Conservation (phyloP, 1,284 basidiomycete species). For the Earliella scabrosa region DNA sequence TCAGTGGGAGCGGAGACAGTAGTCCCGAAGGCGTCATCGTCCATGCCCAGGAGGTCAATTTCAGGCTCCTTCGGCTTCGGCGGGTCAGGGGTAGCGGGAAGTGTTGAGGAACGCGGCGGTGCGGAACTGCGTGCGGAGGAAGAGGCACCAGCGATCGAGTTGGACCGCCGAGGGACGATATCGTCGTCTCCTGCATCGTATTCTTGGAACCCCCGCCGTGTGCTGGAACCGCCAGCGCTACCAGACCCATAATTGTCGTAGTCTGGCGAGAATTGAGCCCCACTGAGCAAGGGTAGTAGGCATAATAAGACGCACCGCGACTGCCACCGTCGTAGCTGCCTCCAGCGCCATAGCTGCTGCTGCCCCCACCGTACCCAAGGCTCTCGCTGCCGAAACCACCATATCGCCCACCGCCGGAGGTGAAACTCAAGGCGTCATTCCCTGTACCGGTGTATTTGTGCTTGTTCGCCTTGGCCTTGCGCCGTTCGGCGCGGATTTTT, state of each 20-base stretch:
- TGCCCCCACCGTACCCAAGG: slow-evolving; percentile 43
- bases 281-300: no score
- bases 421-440: slow-evolving; percentile 74
- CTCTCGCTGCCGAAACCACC: slow-evolving; percentile 85
- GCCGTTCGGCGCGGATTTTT: slow-evolving; percentile 85
- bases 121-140: slow-evolving; percentile 26
- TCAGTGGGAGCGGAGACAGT: slow-evolving; percentile 39
- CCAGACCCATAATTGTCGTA: slow-evolving; percentile 38
- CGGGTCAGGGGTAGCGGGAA: slow-evolving; percentile 45
- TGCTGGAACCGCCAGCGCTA: slow-evolving; percentile 41
- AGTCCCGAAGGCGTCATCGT: slow-evolving; percentile 59
- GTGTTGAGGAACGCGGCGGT: slow-evolving; percentile 42
- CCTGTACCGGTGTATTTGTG: slow-evolving; percentile 91
- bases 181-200: slow-evolving; percentile 98
- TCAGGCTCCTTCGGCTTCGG: slow-evolving; percentile 44
- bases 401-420: slow-evolving; percentile 64
- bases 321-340: slow-evolving; percentile 38
- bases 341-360: slow-evolving; percentile 29
- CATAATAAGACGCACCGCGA: slow-evolving; percentile 6
- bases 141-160: slow-evolving; percentile 35
- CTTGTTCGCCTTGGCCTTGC: slow-evolving; percentile 93
- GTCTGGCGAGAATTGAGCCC: slow-evolving; percentile 24
- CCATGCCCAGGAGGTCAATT: slow-evolving; percentile 61
- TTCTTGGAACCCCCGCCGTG: slow-evolving; percentile 79
- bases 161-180: slow-evolving; percentile 46